These are phyloP conservation scores for Tulasnella sp. DNA, from an alignment of 768 basidiomycete genomes.

Conservation along the genomic window DNA sequence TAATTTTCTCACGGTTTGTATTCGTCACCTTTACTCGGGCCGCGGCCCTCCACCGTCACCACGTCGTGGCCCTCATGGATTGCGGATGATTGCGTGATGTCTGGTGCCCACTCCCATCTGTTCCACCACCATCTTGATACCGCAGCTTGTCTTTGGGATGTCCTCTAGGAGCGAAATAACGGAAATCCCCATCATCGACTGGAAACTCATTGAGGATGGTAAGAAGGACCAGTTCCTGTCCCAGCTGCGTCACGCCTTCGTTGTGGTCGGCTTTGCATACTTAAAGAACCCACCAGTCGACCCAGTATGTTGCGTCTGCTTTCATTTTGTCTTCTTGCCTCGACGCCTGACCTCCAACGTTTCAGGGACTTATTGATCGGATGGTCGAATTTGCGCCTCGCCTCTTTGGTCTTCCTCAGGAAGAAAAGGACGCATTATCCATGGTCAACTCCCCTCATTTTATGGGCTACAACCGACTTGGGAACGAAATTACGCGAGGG, in stretches of 20 bases:
- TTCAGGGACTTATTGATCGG: conserved; percentile 48
- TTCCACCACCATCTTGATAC: not conserved
- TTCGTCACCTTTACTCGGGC: no score
- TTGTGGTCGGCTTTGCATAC: conserved; percentile 84
- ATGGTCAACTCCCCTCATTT: conserved; percentile 81
- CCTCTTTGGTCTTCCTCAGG: conserved; percentile 70
- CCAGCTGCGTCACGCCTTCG: conserved; percentile 69
- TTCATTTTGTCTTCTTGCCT: no score
- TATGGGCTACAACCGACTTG: conserved; percentile 73
- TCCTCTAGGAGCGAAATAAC: conserved; percentile 16
- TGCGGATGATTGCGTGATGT: not conserved
- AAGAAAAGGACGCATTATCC: conserved; percentile 62
- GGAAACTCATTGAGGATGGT: conserved; percentile 51
- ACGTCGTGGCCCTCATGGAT: not conserved
- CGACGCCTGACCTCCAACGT: no score
- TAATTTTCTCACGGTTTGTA: no score
- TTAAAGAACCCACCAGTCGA: conserved; percentile 65
- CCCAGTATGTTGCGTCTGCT: conserved; percentile 19
- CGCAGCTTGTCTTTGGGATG: not conserved
- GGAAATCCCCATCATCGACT: conserved; percentile 73
- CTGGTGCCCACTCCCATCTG: not conserved
- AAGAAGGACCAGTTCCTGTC: conserved; percentile 59
- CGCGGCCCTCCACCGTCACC: not conserved
- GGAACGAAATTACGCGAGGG: conserved; percentile 72
- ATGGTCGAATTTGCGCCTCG: conserved; percentile 65